A percentile compares a stretch with the other conserved stretches of the same genome.
Conservation (phyloP, 106 monocot genomes). For the Hemerocallis citrina region DNA sequence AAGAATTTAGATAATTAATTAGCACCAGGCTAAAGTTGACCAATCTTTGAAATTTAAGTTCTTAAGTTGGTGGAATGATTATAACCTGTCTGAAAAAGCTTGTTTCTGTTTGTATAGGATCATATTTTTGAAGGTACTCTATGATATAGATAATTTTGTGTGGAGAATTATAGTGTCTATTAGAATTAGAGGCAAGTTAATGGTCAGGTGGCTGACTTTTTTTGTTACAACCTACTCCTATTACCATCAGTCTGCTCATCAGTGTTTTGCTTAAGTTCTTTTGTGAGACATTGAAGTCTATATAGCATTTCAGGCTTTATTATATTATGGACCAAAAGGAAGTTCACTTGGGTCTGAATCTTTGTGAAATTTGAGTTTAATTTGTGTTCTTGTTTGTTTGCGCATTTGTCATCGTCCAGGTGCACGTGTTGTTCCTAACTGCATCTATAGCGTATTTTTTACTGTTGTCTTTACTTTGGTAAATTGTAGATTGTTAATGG, state of each 20-base stretch:
- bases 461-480: neutral
- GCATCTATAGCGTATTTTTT: neutral
- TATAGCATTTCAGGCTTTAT: neutral
- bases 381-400: neutral
- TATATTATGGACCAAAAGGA: too few species aligned
- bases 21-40: too few species aligned
- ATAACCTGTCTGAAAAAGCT: too few species aligned
- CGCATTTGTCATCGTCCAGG: neutral
- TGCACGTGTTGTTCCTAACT: neutral
- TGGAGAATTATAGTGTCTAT: too few species aligned
- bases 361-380: neutral
- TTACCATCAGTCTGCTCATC: too few species aligned
- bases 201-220: neutral
- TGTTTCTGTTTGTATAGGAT: too few species aligned
- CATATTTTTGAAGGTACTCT: neutral
- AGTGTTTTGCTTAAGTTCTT: too few species aligned
- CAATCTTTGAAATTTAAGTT: too few species aligned
- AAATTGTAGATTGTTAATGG: conserved; percentile 92
- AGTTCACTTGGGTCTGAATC: neutral
- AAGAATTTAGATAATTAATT: too few species aligned
- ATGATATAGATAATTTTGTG: neutral
- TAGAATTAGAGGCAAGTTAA: conserved; percentile 1
- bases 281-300: neutral
- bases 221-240: neutral
- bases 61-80: too few species aligned